These are phyloP conservation scores for Xanthoceras sorbifolium DNA, from an alignment of 345 rosid genomes.

Conservation along the genomic window DNA sequence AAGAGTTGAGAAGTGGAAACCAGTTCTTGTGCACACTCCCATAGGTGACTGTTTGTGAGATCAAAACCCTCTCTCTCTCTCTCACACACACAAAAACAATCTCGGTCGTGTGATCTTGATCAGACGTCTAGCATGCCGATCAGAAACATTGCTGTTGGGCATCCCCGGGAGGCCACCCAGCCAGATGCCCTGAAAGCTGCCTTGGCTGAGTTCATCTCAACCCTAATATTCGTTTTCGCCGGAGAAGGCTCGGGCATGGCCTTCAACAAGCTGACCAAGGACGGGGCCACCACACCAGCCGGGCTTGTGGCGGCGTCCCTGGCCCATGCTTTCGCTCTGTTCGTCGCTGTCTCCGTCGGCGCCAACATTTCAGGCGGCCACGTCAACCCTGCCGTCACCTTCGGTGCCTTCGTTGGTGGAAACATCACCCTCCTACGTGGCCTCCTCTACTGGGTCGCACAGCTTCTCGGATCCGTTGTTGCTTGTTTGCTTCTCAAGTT, in stretches of 20 bases:
- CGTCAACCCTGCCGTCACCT: conserved; percentile 91
- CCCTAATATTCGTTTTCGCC: conserved; percentile 83
- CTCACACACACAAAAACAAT: not conserved
- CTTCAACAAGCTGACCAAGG: conserved; percentile 71
- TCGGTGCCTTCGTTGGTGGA: conserved; percentile 85
- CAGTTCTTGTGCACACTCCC: not conserved
- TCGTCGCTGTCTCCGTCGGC: conserved; percentile 74
- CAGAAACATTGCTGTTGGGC: conserved; percentile 81
- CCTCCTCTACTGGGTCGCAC: conserved; percentile 84
- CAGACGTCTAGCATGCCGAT: conserved; percentile 62
- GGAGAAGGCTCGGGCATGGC: conserved; percentile 97
- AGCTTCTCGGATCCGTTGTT: conserved; percentile 80
- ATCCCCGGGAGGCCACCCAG: conserved; percentile 59
- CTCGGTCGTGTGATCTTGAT: conserved; percentile 19
- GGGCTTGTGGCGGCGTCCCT: conserved; percentile 80
- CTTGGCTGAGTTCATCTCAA: conserved; percentile 86
- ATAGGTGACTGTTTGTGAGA: not conserved
- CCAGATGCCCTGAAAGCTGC: conserved; percentile 78
- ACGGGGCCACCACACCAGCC: conserved; percentile 68
- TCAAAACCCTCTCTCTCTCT: not conserved
- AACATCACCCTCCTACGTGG: conserved; percentile 89
- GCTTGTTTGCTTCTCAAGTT: conserved; percentile 85
- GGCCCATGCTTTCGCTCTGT: conserved; percentile 81
- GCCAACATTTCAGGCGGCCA: conserved; percentile 96
- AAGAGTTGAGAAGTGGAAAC: conserved; percentile 16